Evolutionary conservation across 1,284 basidiomycete species (phyloP).

Genomic region (Ustilago trichophora): DNA sequence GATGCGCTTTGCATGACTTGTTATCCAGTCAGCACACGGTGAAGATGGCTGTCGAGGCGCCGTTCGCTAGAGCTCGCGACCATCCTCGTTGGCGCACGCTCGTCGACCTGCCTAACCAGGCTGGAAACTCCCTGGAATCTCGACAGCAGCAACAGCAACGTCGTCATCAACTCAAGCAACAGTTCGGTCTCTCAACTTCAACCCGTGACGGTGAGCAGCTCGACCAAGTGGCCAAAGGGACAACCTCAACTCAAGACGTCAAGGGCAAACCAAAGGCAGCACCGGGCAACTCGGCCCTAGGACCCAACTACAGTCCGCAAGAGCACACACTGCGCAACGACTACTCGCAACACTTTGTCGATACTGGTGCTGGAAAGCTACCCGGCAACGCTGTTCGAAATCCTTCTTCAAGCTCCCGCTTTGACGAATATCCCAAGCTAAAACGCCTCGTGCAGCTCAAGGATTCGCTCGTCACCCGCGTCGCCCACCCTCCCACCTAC

Average conservation of each 20-base stretch:
- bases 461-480: constrained; percentile 42
- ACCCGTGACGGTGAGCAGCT: neutral
- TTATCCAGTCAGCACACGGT: neutral
- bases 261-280: constrained; percentile 17
- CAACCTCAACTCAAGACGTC: neutral
- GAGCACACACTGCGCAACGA: constrained; percentile 96
- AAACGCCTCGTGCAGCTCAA: constrained; percentile 57
- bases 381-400: constrained; percentile 62
- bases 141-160: constrained; percentile 14
- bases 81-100: constrained; percentile 34
- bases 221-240: neutral
- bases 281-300: constrained; percentile 5
- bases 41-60: constrained; percentile 8
- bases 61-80: constrained; percentile 10
- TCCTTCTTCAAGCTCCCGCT: constrained; percentile 73
- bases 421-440: constrained; percentile 76
- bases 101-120: neutral
- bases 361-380: constrained; percentile 65
- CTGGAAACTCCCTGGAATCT: neutral
- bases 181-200: neutral
- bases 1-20: neutral
- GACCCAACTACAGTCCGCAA: constrained; percentile 70
- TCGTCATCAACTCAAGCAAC: constrained; percentile 6
- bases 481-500: constrained; percentile 57
- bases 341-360: constrained; percentile 88